Base-by-base conservation (phyloP, 176 grass and related monocot species). In the Echinochloa phyllopogon region DNA sequence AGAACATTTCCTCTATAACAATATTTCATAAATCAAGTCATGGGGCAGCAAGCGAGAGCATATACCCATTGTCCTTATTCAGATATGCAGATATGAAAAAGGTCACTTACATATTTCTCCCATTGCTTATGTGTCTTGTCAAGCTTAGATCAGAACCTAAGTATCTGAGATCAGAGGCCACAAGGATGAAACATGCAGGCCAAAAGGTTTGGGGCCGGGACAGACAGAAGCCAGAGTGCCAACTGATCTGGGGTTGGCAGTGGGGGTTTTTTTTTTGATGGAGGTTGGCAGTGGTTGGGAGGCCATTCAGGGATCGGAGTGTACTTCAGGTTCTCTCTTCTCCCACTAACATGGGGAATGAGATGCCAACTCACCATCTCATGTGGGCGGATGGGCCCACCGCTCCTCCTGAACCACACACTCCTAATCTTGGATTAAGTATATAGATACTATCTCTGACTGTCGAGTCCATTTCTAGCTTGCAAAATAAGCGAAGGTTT, bases 281-380 rank as follows among this genome's bases (percentile, higher is more conserved):
- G n/a, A n/a, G n/a, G n/a, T n/a, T n/a, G n/a, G 72, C 83, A 33
- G 8, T 58, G 44, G 44, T 18, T 74, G 10, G 66, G 38, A 59
- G 20, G n/a, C 36, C 11, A 40, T 72, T n/a, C 56, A 38, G 1
- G 51, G 47, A 6, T 23, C 8, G 14, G 0, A 51, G 38, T 68
- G 62, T 77, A 45, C 73, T 60, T 69, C 73, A 77, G 38, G 73
- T 58, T 77, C 73, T 38, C 23, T 37, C 3, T 39, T 82, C n/a
- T 72, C 52, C 65, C 83, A 70, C 18, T 71, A 78, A 20, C 52
- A 78, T 39, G 75, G 27, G 63, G 83, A 71, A 78, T 86, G 27
- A 78, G 83, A 78, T 78, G 64, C 75, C 41, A 85, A 78, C 63
- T 78, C 65, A 61, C 20, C 52, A 39, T 86, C 51, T 78, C 65